Evolutionary conservation across 805 yeast genomes (phyloP), one percentile per base, ranked within the genome.

Genomic region (Priceomyces fermenticarens): DNA sequence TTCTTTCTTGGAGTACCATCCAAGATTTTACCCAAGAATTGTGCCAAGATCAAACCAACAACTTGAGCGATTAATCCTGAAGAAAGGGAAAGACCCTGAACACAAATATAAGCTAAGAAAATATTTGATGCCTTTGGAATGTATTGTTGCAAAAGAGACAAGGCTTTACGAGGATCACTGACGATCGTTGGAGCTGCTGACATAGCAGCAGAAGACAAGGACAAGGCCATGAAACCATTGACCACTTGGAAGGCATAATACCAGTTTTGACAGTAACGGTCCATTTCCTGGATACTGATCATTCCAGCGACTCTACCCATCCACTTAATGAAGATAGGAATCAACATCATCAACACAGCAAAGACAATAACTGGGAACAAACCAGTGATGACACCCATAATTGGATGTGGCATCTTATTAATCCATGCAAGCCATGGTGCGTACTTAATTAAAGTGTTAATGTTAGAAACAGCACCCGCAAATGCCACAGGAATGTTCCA

Each of bases 101-200:
- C 74, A 46, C 89, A 62, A 63, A 88, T 78, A 65, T 85, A 91
- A 16, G 85, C 71, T 49, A 91, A 84, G 73, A 87, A 91, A 63
- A 91, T 91, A 66, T 90, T 91, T 12, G 96, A 80, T 11, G 98
- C 85, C 52, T 83, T 85, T 43, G 99, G 99, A 49, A 91, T 71
- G 46, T 88, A 84, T 33, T 68, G 62, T 6, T 95, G 85, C 52
- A 91, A 72, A 45, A 90, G 64, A 8, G 72, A 62, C 85, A 88
- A 77, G n/a, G 95, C 96, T 16, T 67, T 53, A 2, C 69, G 43
- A 16, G 97, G 97, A 35, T 83, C 65, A 3, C 70, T 50, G 15
- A 85, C 73, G 52, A 90, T 82, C 13, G 79, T 70, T n/a, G 83
- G 72, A 7, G 85, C 86, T 3, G 88, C 78, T 6, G 95, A 81